Percentiles rank a stretch among this genome's conserved stretches.
phyloP scores from a whole-genome alignment of 805 yeast genomes.

The Spathaspora gorwiae region DNA sequence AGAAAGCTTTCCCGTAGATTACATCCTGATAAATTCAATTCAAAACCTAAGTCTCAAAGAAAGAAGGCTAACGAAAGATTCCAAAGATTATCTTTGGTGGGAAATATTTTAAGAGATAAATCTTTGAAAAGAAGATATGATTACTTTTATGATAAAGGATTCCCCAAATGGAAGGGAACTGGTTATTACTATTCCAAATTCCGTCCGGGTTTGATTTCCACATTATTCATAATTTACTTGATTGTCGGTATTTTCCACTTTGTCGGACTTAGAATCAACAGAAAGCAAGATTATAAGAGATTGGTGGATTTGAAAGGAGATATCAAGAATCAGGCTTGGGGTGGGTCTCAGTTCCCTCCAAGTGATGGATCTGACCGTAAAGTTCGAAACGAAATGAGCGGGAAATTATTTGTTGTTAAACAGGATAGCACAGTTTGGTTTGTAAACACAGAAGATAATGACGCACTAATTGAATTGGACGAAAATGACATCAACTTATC shows the following conservation, averaged over 20 bases:
- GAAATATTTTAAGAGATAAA: slow-evolving; percentile 60
- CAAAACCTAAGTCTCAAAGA: slow-evolving; percentile 22
- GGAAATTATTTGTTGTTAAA: slow-evolving; percentile 51
- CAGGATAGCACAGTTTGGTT: slow-evolving; percentile 55
- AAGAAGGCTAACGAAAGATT: slow-evolving; percentile 63
- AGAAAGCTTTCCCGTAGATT: slow-evolving; percentile 63
- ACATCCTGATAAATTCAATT: slow-evolving; percentile 77
- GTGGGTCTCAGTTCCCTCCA: slow-evolving; percentile 45
- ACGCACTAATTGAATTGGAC: slow-evolving; percentile 32
- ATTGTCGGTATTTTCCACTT: slow-evolving; percentile 57
- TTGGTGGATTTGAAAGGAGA: slow-evolving; percentile 48
- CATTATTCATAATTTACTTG: slow-evolving; percentile 47
- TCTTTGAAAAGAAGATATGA: slow-evolving; percentile 70
- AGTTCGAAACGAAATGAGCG: slow-evolving; percentile 37
- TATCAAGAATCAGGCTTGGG: slow-evolving; percentile 54
- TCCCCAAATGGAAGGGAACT: slow-evolving; percentile 75
- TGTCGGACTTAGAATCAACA: slow-evolving; percentile 48
- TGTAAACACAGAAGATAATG: slow-evolving; percentile 39
- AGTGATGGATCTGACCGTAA: slow-evolving; percentile 47
- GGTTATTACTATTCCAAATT: slow-evolving; percentile 62
- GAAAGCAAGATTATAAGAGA: slow-evolving; percentile 54
- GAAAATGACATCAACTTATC: slow-evolving; percentile 42
- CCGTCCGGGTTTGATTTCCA: slow-evolving; percentile 59
- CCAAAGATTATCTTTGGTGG: slow-evolving; percentile 71
- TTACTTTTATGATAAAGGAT: slow-evolving; percentile 75